Percentiles rank a stretch among this genome's conserved stretches.
phyloP scores from a whole-genome alignment of 2,329 filamentous ascomycete genomes.

The Coniochaeta ligniaria region DNA sequence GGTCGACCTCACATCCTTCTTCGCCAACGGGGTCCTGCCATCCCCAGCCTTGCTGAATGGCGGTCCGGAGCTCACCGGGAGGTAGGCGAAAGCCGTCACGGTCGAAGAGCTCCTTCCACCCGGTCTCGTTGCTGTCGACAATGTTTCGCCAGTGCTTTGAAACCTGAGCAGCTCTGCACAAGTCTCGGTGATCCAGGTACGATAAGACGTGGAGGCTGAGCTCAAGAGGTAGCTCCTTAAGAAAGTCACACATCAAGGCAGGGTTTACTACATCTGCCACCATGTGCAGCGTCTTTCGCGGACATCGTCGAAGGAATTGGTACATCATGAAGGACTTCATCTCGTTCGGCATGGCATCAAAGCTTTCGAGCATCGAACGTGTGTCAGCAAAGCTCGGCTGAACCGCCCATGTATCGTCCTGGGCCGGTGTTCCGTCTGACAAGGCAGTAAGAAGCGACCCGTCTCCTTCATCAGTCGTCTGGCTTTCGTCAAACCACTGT shows the following conservation, averaged over 20 bases:
- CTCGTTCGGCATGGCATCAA: conserved; percentile 83
- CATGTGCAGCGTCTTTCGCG: conserved; percentile 80
- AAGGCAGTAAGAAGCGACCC: conserved; percentile 15
- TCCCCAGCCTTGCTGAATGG: conserved; percentile 89
- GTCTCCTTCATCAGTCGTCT: conserved; percentile 30
- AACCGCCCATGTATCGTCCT: conserved; percentile 16
- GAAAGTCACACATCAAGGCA: conserved; percentile 88
- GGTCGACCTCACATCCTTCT: conserved; percentile 72
- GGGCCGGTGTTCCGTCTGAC: conserved; percentile 17
- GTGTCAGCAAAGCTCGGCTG: conserved; percentile 62
- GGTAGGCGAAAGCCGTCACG: conserved; percentile 74
- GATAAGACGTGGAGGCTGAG: conserved; percentile 81
- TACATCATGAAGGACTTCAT: conserved; percentile 97
- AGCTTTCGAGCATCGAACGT: conserved; percentile 79
- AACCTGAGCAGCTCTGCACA: conserved; percentile 86
- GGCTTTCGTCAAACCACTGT: conserved; percentile 31
- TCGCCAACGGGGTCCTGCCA: conserved; percentile 83
- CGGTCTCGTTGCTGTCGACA: conserved; percentile 86
- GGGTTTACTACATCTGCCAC: conserved; percentile 90
- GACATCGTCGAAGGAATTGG: conserved; percentile 81
- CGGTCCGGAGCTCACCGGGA: conserved; percentile 74
- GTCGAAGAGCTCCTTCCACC: conserved; percentile 91
- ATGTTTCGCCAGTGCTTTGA: conserved; percentile 91
- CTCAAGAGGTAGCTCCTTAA: conserved; percentile 76
- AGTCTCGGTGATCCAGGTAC: conserved; percentile 76